Conservation (phyloP, 2,329 filamentous ascomycete genomes). For the Pseudocercospora vitis region DNA sequence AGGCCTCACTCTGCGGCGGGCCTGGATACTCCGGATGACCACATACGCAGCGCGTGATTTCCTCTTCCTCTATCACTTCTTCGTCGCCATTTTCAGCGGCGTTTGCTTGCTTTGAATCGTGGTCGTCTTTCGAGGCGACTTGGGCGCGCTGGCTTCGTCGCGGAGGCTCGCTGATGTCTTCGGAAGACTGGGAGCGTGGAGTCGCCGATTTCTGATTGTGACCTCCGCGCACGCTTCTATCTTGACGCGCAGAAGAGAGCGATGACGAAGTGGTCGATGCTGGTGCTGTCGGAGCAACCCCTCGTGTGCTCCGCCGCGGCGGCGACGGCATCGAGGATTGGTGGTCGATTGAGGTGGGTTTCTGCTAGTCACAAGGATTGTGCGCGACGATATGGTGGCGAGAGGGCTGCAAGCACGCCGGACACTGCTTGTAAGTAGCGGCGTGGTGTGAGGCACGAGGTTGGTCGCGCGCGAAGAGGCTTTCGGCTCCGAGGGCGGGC, state of each 20-base stretch:
- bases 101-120: slow-evolving; percentile 40
- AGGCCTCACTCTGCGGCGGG: slow-evolving; percentile 59
- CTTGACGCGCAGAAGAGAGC: slow-evolving; percentile 68
- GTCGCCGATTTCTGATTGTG: slow-evolving; percentile 76
- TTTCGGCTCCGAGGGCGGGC: slow-evolving; percentile 7
- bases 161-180: slow-evolving; percentile 66
- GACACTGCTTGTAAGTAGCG: slow-evolving; percentile 1
- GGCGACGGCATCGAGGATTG: slow-evolving; percentile 33
- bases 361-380: neutral
- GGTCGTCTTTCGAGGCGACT: slow-evolving; percentile 60
- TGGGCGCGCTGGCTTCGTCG: slow-evolving; percentile 78
- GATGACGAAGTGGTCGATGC: slow-evolving; percentile 75
- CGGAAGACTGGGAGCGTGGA: slow-evolving; percentile 69
- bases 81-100: slow-evolving; percentile 57
- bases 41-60: slow-evolving; percentile 93
- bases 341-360: neutral
- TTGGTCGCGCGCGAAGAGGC: slow-evolving; percentile 3
- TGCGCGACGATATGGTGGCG: neutral
- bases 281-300: slow-evolving; percentile 53
- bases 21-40: slow-evolving; percentile 94
- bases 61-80: slow-evolving; percentile 71
- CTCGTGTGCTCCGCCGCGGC: slow-evolving; percentile 81
- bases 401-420: neutral
- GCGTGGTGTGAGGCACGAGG: slow-evolving; percentile 1
- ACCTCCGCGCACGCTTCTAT: slow-evolving; percentile 68